Evolutionary conservation across 176 grass and related monocot genomes (phyloP), one percentile per base, ranked within the genome.

Genomic region (Phoenix roebelenii): DNA sequence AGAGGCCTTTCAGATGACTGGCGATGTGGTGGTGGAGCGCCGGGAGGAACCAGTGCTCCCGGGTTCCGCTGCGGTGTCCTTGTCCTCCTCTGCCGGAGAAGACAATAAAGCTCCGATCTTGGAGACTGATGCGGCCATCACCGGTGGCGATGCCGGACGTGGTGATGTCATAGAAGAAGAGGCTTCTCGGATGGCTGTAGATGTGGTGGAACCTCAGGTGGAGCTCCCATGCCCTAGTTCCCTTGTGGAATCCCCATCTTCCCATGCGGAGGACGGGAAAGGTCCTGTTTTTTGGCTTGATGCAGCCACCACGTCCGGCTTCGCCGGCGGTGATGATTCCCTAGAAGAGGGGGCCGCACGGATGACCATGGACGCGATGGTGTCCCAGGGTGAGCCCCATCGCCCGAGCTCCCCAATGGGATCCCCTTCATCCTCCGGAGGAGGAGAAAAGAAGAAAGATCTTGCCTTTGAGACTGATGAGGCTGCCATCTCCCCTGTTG

Each of bases 331-430:
- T 39, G 35, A 39, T 39, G 35, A 39, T 39, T 7, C 1, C 35
- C 61, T 56, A 55, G 63, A 81, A 58, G 75, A 77, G 64, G 76
- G 69, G 51, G 76, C 64, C 49, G 59, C 18, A 0, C 79, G 69
- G 53, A 74, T 62, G 61, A 61, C 82, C 26, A 81, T 72, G 7
- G 35, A 39, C 35, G 7, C 28, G 0, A 66, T 83, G 3, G 66
- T 6, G 28, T 5, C 28, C 28, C 28, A 78, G 0, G 77, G 82
- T 0, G 80, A 79, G 9, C 75, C 77, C 49, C 89, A 80, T 59
- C 59, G 0, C 5, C 28, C 6, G 28, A 5, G 28, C 28, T 30
- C 35, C 35, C 35, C 28, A 0, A 3, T 25, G 24, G 28, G 28
- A 1, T 30, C 28, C 0, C 28, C 35, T 7, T 39, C 35, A 39